Percentiles rank a stretch among this genome's conserved stretches.
Conservation (phyloP, 768 basidiomycete species). For the Boletus fagicola region DNA sequence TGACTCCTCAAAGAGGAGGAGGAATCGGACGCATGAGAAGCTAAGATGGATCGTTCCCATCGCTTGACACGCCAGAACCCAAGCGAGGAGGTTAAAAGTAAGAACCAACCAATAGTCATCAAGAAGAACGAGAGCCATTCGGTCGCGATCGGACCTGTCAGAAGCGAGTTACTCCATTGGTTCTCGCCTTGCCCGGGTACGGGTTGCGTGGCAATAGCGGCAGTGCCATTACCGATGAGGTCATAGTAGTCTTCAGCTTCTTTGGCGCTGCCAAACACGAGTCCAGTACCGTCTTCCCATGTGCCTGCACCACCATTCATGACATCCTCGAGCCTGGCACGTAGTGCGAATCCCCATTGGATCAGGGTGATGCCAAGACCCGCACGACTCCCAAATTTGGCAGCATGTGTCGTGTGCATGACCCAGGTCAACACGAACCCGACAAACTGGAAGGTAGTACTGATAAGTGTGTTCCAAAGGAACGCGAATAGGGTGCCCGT, state of each 20-base stretch:
- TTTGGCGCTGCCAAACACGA: slow-evolving; percentile 44
- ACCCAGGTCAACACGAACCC: slow-evolving; percentile 93
- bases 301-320: slow-evolving; percentile 33
- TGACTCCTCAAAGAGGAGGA: slow-evolving; percentile 39
- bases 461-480: slow-evolving; percentile 90
- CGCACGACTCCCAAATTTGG: slow-evolving; percentile 88
- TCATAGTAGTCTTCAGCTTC: slow-evolving; percentile 47
- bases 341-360: slow-evolving; percentile 87
- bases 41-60: slow-evolving; percentile 77
- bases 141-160: slow-evolving; percentile 67
- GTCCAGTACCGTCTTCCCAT: slow-evolving; percentile 30
- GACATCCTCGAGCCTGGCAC: slow-evolving; percentile 48
- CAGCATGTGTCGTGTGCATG: slow-evolving; percentile 89
- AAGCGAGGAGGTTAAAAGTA: slow-evolving; percentile 86
- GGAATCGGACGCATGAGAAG: slow-evolving; percentile 36
- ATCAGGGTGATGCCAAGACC: slow-evolving; percentile 96
- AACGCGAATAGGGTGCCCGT: slow-evolving; percentile 82
- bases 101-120: slow-evolving; percentile 90
- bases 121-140: slow-evolving; percentile 96
- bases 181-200: slow-evolving; percentile 6
- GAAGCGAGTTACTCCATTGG: slow-evolving; percentile 39
- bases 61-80: slow-evolving; percentile 89
- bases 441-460: slow-evolving; percentile 96
- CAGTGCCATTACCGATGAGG: slow-evolving; percentile 30
- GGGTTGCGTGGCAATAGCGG: slow-evolving; percentile 7